Evolutionary conservation across 2,329 filamentous ascomycete genomes (phyloP), one percentile per base, ranked within the genome.

Genomic region (Plenodomus lindquistii): DNA sequence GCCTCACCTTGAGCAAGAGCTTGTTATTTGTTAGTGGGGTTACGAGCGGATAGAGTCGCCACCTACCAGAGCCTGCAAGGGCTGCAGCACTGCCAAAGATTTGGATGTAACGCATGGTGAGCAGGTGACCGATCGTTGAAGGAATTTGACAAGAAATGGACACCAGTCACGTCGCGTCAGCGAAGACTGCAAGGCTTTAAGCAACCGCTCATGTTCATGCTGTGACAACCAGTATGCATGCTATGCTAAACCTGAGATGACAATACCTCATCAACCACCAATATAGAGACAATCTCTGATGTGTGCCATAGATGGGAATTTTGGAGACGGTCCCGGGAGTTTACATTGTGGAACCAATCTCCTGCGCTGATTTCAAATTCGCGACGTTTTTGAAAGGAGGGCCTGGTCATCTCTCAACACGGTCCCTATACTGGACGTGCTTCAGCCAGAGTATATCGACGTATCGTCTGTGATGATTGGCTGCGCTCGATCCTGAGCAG

Each of bases 1-100:
- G 54, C 58, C 57, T 65, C 55, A 65, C 56, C 60, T 64, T 67
- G 63, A 52, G 65, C 62, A 52, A 60, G 45, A 43, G 50, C 65
- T 68, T 43, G 20, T 38, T 19, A 13, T 15, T 21, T 35, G 39
- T 65, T 38, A 63, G 51, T 40, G 41, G n/a, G 10, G 35, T 38
- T 22, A 24, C 18, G 5, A 13, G 27, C 4, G 6, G 11, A 8
- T 31, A 4, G 27, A 31, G 10, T 31, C 15, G 27, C 6, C 27
- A 40, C 54, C 55, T 31, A 68, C 66, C 55, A 42, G 60, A 59
- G 38, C 59, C 47, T 22, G 59, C 56, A 45, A 69, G 60, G 56
- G 61, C 63, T 42, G 54, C 47, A 48, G 58, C 65, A 62, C 65
- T 59, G 48, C 65, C 55, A 36, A 67, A 39, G 17, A 64, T 24